Conservation (phyloP, 2,329 filamentous ascomycete species). For the Helotiales sp. region DNA sequence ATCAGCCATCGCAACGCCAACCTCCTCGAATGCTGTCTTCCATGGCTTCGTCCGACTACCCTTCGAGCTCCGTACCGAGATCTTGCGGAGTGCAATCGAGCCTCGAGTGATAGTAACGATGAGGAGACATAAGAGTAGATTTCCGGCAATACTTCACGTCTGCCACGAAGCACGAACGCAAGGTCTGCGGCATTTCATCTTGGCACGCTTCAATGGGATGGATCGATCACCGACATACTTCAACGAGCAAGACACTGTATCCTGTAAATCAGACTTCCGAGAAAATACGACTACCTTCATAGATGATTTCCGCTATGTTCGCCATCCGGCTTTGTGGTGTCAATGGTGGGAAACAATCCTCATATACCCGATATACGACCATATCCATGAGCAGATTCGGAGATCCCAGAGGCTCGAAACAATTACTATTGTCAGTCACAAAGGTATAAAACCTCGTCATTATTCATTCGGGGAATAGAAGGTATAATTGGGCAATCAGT, state of each 20-base stretch:
- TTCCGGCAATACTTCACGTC: neutral
- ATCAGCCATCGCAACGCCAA: neutral
- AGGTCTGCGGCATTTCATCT: neutral
- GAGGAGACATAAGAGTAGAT: neutral
- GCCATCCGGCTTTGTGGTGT: neutral
- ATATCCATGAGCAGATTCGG: neutral
- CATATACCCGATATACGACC: neutral
- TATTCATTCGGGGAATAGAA: no score
- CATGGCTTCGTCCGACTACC: neutral
- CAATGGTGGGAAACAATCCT: neutral
- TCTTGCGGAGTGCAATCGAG: neutral
- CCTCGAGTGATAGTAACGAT: neutral
- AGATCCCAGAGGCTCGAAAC: neutral
- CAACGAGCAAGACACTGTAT: neutral
- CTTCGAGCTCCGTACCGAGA: neutral
- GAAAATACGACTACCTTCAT: neutral
- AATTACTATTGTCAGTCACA: neutral
- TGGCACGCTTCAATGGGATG: neutral
- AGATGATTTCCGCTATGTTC: neutral
- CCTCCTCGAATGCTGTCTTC: neutral
- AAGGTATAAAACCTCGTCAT: no score
- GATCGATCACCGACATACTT: neutral
- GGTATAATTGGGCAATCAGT: no score
- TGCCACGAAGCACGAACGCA: neutral
- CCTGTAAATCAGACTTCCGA: neutral